A percentile compares a stretch with the other conserved stretches of the same genome.
These are phyloP conservation scores for Pythium periplocum DNA, from an alignment of 352 stramenopile species.

Conservation along the genomic window DNA sequence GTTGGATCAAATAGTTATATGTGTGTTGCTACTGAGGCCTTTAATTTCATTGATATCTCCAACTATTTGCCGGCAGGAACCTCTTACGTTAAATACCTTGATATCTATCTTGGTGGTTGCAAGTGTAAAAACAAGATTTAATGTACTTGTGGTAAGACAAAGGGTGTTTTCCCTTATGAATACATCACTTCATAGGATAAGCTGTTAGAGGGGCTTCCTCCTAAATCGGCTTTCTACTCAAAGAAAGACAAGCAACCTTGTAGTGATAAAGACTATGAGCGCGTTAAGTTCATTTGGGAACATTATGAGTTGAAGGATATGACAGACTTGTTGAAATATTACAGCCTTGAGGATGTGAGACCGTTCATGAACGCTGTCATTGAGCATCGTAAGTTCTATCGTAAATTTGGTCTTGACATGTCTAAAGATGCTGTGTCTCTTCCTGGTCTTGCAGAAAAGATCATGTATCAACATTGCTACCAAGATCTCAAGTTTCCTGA, in stretches of 20 bases:
- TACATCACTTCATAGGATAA: slow-evolving; percentile 21
- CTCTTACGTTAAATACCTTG: slow-evolving; percentile 17
- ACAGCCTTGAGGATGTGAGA: slow-evolving; percentile 24
- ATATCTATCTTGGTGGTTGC: slow-evolving; percentile 19
- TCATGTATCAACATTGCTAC: slow-evolving; percentile 21
- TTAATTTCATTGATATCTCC: slow-evolving; percentile 23
- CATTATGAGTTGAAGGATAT: slow-evolving; percentile 23
- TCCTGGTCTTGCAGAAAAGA: slow-evolving; percentile 13
- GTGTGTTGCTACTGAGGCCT: slow-evolving; percentile 16
- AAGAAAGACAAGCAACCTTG: slow-evolving; percentile 5
- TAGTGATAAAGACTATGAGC: slow-evolving; percentile 16
- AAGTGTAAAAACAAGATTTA: slow-evolving; percentile 24
- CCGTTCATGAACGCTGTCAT: slow-evolving; percentile 18
- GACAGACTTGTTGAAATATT: slow-evolving; percentile 23
- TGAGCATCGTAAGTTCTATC: slow-evolving; percentile 14
- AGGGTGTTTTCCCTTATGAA: slow-evolving; percentile 21
- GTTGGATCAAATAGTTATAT: slow-evolving; percentile 13
- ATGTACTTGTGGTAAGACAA: slow-evolving; percentile 15
- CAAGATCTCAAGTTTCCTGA: slow-evolving; percentile 8
- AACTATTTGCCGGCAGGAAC: slow-evolving; percentile 26
- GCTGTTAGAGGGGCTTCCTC: slow-evolving; percentile 15
- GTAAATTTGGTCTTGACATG: slow-evolving; percentile 22
- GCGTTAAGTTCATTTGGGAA: slow-evolving; percentile 21
- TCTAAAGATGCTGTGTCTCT: slow-evolving; percentile 20
- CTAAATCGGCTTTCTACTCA: slow-evolving; percentile 17